These are phyloP conservation scores for Globisporangium takayamanum DNA, from an alignment of 352 stramenopile species.

Conservation along the genomic window DNA sequence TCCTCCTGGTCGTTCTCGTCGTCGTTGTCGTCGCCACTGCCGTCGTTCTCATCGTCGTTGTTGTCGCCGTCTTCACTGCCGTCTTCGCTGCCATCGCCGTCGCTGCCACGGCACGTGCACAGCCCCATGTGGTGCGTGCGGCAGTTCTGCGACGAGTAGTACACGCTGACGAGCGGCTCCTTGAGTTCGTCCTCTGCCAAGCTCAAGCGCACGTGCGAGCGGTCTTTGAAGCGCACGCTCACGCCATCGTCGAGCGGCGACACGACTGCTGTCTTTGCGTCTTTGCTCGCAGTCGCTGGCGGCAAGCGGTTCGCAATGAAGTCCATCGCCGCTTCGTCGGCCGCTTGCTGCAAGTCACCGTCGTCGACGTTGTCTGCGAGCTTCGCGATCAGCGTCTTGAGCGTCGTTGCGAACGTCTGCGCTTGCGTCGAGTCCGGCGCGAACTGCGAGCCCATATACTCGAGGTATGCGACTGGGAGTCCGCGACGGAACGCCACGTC, in stretches of 20 bases:
- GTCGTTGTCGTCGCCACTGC: slow-evolving; percentile 19
- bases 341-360: slow-evolving; percentile 57
- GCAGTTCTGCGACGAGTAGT: slow-evolving; percentile 75
- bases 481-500: slow-evolving; percentile 68
- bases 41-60: slow-evolving; percentile 21
- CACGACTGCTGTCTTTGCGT: slow-evolving; percentile 5
- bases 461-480: slow-evolving; percentile 66
- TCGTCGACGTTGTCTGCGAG: slow-evolving; percentile 39
- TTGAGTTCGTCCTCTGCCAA: slow-evolving; percentile 56
- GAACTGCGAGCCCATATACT: slow-evolving; percentile 71
- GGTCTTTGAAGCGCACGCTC: slow-evolving; percentile 56
- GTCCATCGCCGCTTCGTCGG: slow-evolving; percentile 72
- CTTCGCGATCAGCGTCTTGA: slow-evolving; percentile 45
- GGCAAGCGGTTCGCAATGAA: slow-evolving; percentile 71
- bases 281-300: slow-evolving; percentile 19
- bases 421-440: slow-evolving; percentile 28
- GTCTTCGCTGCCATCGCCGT: slow-evolving; percentile 16
- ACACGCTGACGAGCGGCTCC: slow-evolving; percentile 56
- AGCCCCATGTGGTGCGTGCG: slow-evolving; percentile 77
- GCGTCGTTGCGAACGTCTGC: slow-evolving; percentile 36
- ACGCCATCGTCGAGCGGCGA: slow-evolving; percentile 37
- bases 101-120: slow-evolving; percentile 47
- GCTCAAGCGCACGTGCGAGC: slow-evolving; percentile 59
- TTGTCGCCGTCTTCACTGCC: slow-evolving; percentile 14
- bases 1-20: slow-evolving; percentile 26